Evolutionary conservation across 208 protist species (phyloP).

Genomic region (Crithidia fasciculata): DNA sequence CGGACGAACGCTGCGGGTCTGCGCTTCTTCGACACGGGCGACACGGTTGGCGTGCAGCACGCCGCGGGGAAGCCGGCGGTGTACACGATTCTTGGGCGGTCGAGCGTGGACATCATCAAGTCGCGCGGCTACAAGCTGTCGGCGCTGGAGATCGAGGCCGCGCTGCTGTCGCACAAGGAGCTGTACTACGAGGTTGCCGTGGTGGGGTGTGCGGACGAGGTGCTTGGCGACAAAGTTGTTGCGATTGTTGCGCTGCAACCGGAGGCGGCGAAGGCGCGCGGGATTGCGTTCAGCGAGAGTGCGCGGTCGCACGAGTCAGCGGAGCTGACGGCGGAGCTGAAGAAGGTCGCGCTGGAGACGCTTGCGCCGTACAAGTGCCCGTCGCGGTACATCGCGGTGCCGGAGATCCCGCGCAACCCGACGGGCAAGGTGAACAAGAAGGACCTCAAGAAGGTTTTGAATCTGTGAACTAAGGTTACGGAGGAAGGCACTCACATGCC

Average conservation of each 20-base stretch:
- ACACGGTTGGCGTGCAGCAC: slow-evolving; percentile 74
- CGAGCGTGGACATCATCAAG: slow-evolving; percentile 95
- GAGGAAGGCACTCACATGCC: no score
- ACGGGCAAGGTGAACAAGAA: slow-evolving; percentile 96
- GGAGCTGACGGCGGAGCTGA: slow-evolving; percentile 55
- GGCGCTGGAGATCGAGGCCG: slow-evolving; percentile 93
- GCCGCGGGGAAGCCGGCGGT: slow-evolving; percentile 29
- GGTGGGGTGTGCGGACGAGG: slow-evolving; percentile 71
- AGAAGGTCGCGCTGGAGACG: slow-evolving; percentile 44
- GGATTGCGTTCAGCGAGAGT: slow-evolving; percentile 26
- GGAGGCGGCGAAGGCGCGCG: slow-evolving; percentile 35
- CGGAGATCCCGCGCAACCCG: slow-evolving; percentile 90
- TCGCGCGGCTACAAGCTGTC: slow-evolving; percentile 94
- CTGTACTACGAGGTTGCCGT: slow-evolving; percentile 86
- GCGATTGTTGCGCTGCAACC: slow-evolving; percentile 76
- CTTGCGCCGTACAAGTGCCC: slow-evolving; percentile 91
- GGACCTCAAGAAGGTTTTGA: slow-evolving; percentile 65
- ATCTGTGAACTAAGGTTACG: slow-evolving; percentile 11
- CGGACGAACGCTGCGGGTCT: slow-evolving; percentile 41
- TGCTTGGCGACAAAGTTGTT: slow-evolving; percentile 76
- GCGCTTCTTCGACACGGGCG: slow-evolving; percentile 88
- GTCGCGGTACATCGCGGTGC: slow-evolving; percentile 58
- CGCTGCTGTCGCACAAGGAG: slow-evolving; percentile 71
- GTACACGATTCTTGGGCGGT: slow-evolving; percentile 90
- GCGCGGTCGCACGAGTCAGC: slow-evolving; percentile 18